phyloP scores from a whole-genome alignment of 345 rosid species.

The Corchorus olitorius region DNA sequence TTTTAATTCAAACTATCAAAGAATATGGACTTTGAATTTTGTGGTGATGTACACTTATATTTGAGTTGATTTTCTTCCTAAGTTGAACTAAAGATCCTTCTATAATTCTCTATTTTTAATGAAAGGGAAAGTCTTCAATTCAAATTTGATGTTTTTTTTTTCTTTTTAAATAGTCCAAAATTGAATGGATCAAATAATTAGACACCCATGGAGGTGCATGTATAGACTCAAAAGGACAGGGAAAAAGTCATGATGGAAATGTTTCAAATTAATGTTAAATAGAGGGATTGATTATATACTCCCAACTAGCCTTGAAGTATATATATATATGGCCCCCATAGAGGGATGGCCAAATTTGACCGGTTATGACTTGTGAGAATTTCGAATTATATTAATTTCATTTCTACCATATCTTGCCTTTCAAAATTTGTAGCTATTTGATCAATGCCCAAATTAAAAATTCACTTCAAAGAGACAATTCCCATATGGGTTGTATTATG shows the following conservation, averaged over 20 bases:
- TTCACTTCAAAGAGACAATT: no score
- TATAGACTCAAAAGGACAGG: background rate
- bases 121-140: background rate
- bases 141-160: background rate
- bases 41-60: background rate
- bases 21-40: background rate
- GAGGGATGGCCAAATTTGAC: background rate
- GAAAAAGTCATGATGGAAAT: background rate
- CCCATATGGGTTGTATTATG: no score
- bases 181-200: background rate
- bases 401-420: no score
- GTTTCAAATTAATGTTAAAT: no score
- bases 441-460: no score
- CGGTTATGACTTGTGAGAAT: background rate
- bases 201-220: background rate
- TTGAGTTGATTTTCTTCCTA: background rate
- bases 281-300: no score
- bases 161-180: background rate
- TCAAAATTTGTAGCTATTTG: no score
- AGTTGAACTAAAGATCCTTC: background rate
- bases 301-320: background rate
- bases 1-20: slow-evolving; percentile 6
- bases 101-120: background rate
- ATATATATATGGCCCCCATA: background rate
- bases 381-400: no score